Evolutionary conservation across 805 yeast genomes (phyloP).

Genomic region (Saturnispora galanensis): DNA sequence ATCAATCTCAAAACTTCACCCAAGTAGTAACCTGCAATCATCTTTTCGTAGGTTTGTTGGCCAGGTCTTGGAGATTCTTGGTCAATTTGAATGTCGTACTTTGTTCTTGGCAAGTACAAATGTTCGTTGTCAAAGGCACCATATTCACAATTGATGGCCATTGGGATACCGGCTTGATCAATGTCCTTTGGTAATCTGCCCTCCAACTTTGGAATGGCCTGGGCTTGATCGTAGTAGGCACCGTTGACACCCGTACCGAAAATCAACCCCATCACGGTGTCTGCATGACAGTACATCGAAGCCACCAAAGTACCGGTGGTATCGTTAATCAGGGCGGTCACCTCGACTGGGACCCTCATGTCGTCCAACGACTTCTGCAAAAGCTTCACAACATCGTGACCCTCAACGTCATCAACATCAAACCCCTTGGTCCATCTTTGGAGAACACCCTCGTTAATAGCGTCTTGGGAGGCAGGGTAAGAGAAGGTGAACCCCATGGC

Average conservation of each 20-base stretch:
- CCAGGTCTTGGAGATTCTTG: constrained; percentile 88
- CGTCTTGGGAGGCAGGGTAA: constrained; percentile 77
- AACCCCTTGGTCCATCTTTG: constrained; percentile 98
- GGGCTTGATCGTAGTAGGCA: constrained; percentile 76
- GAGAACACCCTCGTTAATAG: constrained; percentile 76
- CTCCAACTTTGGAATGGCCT: constrained; percentile 70
- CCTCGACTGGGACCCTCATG: constrained; percentile 64
- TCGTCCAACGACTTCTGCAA: constrained; percentile 64
- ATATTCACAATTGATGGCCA: constrained; percentile 98
- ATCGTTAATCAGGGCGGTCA: constrained; percentile 90
- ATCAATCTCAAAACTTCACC: constrained; percentile 86
- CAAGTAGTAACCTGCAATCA: constrained; percentile 93
- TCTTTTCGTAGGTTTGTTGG: constrained; percentile 91
- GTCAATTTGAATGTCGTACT: constrained; percentile 75
- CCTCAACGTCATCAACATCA: constrained; percentile 89
- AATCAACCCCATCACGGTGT: constrained; percentile 87
- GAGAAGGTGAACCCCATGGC: constrained; percentile 94
- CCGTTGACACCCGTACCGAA: constrained; percentile 98
- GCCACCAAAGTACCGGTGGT: constrained; percentile 97
- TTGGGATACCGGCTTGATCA: constrained; percentile 43
- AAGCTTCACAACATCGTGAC: constrained; percentile 88
- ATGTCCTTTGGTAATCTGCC: constrained; percentile 62
- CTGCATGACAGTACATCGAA: constrained; percentile 82
- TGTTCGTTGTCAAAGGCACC: constrained; percentile 97
- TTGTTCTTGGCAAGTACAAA: constrained; percentile 74